Conservation (phyloP, 768 basidiomycete species). For the Calocybe cyanea region DNA sequence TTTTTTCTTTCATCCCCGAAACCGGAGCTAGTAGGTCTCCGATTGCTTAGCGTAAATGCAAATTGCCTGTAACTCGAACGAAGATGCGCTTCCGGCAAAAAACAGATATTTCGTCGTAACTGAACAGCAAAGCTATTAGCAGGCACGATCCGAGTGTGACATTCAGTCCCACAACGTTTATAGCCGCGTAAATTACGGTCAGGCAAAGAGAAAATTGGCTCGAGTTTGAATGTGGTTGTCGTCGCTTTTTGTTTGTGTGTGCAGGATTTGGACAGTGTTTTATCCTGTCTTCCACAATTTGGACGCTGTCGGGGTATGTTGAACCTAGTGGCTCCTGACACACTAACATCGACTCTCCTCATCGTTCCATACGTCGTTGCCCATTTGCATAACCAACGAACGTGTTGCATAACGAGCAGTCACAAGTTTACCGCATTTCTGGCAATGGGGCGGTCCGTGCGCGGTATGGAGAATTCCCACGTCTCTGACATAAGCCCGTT, state of each 20-base stretch:
- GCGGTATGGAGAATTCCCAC: conserved; percentile 52
- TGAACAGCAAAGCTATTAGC: too few species aligned
- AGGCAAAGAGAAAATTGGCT: too few species aligned
- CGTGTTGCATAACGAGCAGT: conserved; percentile 18
- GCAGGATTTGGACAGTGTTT: conserved; percentile 59
- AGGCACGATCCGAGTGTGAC: too few species aligned
- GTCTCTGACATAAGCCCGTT: conserved; percentile 49
- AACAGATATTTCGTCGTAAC: too few species aligned
- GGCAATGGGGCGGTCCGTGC: conserved; percentile 50
- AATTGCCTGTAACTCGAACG: too few species aligned
- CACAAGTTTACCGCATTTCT: conserved; percentile 14
- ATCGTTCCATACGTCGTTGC: conserved; percentile 20
- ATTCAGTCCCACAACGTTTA: too few species aligned
- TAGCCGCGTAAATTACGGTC: too few species aligned
- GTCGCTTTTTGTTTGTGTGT: conserved; percentile 41
- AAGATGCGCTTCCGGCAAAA: too few species aligned
- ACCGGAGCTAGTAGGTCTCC: too few species aligned
- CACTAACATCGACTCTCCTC: conserved; percentile 41
- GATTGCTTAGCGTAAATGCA: too few species aligned
- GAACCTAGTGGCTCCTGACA: conserved; percentile 50
- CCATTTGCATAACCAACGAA: conserved; percentile 4
- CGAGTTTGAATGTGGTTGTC: background rate
- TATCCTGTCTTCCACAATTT: conserved; percentile 74
- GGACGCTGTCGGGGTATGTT: conserved; percentile 64
- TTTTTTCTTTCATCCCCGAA: too few species aligned